phyloP scores from a whole-genome alignment of 1,284 basidiomycete species.

The Wallemia ichthyophaga region DNA sequence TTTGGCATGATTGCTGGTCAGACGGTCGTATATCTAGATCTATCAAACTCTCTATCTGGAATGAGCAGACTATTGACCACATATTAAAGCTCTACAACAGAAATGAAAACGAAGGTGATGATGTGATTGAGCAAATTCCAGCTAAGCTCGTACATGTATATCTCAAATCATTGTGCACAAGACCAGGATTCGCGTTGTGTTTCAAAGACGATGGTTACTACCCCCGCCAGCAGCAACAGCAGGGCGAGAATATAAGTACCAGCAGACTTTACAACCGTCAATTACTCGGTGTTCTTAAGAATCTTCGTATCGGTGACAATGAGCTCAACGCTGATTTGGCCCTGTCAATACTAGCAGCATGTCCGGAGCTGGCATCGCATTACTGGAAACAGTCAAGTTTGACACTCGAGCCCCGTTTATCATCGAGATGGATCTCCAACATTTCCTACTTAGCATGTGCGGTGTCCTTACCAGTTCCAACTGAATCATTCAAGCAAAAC shows the following conservation, averaged over 20 bases:
- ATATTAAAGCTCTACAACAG: conserved; percentile 37
- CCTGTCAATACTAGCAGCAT: conserved; percentile 40
- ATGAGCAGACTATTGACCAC: conserved; percentile 26
- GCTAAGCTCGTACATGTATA: conserved; percentile 67
- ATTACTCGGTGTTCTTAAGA: conserved; percentile 38
- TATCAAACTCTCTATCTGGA: conserved; percentile 33
- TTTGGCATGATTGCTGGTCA: conserved; percentile 36
- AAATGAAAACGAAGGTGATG: conserved; percentile 8
- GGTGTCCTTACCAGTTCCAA: conserved; percentile 24
- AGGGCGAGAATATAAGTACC: conserved; percentile 14
- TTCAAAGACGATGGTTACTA: conserved; percentile 81
- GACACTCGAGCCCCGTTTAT: conserved; percentile 55
- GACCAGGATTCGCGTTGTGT: conserved; percentile 54
- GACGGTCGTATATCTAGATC: conserved; percentile 36
- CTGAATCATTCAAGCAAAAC: conserved; percentile 9
- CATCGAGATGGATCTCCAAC: conserved; percentile 65
- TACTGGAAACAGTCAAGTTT: conserved; percentile 24
- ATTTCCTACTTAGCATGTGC: conserved; percentile 36
- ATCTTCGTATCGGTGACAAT: conserved; percentile 51
- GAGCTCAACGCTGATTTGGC: conserved; percentile 56
- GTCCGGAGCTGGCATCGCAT: conserved; percentile 58
- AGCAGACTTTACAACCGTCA: conserved; percentile 36
- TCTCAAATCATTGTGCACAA: conserved; percentile 53
- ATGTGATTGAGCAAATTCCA: conserved; percentile 18
- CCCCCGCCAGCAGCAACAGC: conserved; percentile 23